Conservation (phyloP, 192 early-diverging fungal genomes). For the Phlyctochytrium bullatum region DNA sequence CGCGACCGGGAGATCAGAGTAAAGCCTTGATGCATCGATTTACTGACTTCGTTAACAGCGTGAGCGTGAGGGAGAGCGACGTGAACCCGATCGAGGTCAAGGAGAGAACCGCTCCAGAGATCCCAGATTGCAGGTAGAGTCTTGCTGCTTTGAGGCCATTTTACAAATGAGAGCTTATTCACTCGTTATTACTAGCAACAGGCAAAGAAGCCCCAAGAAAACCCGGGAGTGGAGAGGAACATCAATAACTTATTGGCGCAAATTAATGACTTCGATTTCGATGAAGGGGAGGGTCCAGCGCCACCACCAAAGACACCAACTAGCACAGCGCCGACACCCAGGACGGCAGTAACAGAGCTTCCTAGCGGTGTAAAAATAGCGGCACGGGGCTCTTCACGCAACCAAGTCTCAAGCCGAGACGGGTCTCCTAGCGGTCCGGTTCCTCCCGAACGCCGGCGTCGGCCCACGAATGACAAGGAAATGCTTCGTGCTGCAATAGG, state of each 20-base stretch:
- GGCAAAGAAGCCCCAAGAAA: background rate
- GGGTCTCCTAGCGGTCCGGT: no score
- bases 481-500: no score
- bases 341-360: background rate
- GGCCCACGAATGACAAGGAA: slow-evolving; percentile 1
- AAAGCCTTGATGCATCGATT: background rate
- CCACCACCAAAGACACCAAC: background rate
- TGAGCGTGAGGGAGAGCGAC: background rate
- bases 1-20: background rate
- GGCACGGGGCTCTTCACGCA: slow-evolving; percentile 3
- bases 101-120: background rate
- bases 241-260: slow-evolving; percentile 2
- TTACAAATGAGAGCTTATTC: background rate
- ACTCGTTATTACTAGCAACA: background rate
- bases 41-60: background rate
- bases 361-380: background rate
- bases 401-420: background rate
- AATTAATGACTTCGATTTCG: slow-evolving; percentile 3
- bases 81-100: background rate
- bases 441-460: background rate
- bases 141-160: background rate
- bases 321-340: background rate
- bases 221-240: background rate
- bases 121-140: background rate
- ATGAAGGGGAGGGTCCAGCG: background rate